phyloP scores from a whole-genome alignment of 805 yeast genomes.

The Metschnikowia rubicola region DNA sequence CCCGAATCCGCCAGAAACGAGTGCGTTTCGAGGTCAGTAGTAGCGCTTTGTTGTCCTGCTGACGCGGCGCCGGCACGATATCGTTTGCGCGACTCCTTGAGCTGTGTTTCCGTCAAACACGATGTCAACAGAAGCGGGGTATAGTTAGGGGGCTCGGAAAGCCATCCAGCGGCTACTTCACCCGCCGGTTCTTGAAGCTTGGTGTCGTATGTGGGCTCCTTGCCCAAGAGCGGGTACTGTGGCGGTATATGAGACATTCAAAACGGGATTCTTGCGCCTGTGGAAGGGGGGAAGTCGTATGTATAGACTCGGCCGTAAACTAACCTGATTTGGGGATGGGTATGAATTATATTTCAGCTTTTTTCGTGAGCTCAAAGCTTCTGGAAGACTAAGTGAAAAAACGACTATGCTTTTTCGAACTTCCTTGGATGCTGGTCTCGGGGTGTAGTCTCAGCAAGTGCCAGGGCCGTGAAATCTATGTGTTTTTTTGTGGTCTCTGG shows the following conservation, averaged over 20 bases:
- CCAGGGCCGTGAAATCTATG: too few species aligned
- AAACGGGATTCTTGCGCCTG: background rate
- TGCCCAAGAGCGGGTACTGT: constrained; percentile 30
- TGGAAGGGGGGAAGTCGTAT: too few species aligned
- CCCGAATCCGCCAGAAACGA: constrained; percentile 20
- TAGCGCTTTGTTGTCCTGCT: constrained; percentile 4
- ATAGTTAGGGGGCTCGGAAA: constrained; percentile 22
- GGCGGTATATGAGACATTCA: constrained; percentile 25
- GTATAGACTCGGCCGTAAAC: background rate
- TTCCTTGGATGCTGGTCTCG: too few species aligned
- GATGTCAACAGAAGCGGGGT: constrained; percentile 20
- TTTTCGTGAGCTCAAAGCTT: too few species aligned
- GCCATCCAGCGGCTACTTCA: constrained; percentile 32
- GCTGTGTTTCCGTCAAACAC: constrained; percentile 10
- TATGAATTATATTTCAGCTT: too few species aligned
- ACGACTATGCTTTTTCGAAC: too few species aligned
- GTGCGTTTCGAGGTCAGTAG: constrained; percentile 17
- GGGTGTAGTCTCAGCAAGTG: too few species aligned
- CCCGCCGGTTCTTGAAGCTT: constrained; percentile 28
- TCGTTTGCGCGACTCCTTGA: constrained; percentile 20
- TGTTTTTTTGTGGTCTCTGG: too few species aligned
- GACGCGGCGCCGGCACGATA: constrained; percentile 19
- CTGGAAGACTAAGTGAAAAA: too few species aligned
- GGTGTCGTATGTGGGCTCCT: constrained; percentile 31
- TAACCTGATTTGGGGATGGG: too few species aligned